Evolutionary conservation across 495 filamentous ascomycete species (phyloP).

Genomic region (Podospora anserina): DNA sequence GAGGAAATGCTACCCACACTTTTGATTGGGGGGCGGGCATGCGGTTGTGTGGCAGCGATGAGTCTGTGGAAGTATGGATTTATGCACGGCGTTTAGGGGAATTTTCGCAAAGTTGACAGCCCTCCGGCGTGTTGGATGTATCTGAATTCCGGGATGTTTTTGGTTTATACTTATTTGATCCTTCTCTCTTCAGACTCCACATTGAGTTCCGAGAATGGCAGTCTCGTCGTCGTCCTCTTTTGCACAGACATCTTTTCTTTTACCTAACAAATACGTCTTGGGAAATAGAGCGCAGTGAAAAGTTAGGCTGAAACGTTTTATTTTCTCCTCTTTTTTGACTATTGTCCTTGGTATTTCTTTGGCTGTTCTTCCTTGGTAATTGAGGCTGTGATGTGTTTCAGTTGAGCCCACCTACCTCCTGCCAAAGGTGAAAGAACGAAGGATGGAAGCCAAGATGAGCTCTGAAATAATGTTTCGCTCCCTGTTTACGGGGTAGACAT

Average conservation of each 20-base stretch:
- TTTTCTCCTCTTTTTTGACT: background rate
- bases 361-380: background rate
- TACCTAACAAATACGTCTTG: background rate
- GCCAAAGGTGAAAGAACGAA: background rate
- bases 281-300: background rate
- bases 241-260: background rate
- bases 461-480: background rate
- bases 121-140: too few relatives aligned
- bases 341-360: background rate
- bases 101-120: too few relatives aligned
- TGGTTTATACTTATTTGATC: too few relatives aligned
- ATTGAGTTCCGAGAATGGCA: too few relatives aligned
- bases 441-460: background rate
- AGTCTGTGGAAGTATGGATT: too few relatives aligned
- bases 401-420: background rate
- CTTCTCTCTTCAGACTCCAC: too few relatives aligned
- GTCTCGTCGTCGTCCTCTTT: too few relatives aligned
- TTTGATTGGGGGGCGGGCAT: too few relatives aligned
- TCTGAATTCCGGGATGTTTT: too few relatives aligned
- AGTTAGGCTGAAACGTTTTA: background rate
- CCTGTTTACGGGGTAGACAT: too few relatives aligned
- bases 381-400: background rate
- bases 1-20: background rate
- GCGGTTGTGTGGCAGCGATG: too few relatives aligned
- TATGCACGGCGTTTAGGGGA: too few relatives aligned